Base-by-base conservation (phyloP, 371 early-diverging fungal species). In the Lichtheimia corymbifera region DNA sequence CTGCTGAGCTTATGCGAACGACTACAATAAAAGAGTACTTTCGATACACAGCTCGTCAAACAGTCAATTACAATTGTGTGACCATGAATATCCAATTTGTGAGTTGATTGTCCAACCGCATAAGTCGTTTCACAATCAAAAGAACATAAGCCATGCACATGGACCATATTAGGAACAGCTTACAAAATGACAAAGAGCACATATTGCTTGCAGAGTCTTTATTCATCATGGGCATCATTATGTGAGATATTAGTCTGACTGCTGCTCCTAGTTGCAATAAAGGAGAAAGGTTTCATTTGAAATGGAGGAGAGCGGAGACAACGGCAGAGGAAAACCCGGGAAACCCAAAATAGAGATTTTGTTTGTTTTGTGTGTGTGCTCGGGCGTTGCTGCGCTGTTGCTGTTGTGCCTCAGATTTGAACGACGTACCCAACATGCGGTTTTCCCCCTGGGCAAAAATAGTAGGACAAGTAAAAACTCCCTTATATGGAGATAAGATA, bases 401-500 rank as follows among this genome's bases (percentile, higher is more conserved):
- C 35, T 35, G 35, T 35, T 35, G 35, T 35, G 35, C 35, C 11
- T 35, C 35, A 35, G 11, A 35, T 35, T 35, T 35, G 35, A 11
- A 35, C 35, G 35, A 35, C 11, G 35, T 35, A 35, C 35, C 35
- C 35, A 35, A 35, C 28, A 47, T 47, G 47, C 22, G 47, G n/a
- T 47, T 13, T 56, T 3, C 22, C 24, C 24, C 42, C 14, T n/a
- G 57, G 27, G 57, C 45, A 56, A 56, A 56, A 56, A 35, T 35
- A 40, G 30, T 20, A 41, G 55, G n/a, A 40, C 17, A 18, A 18
- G 43, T 56, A 56, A 56, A 56, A 56, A 41, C 22, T 44, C 45
- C 57, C 45, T 45, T 56, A 45, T 56, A 7, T 40, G 57, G 57
- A 27, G 25, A 60, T 41, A 53, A 51, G 53, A 45, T 14, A 53